Conservation (phyloP, 495 filamentous ascomycete species). For the Penicillium lividum region DNA sequence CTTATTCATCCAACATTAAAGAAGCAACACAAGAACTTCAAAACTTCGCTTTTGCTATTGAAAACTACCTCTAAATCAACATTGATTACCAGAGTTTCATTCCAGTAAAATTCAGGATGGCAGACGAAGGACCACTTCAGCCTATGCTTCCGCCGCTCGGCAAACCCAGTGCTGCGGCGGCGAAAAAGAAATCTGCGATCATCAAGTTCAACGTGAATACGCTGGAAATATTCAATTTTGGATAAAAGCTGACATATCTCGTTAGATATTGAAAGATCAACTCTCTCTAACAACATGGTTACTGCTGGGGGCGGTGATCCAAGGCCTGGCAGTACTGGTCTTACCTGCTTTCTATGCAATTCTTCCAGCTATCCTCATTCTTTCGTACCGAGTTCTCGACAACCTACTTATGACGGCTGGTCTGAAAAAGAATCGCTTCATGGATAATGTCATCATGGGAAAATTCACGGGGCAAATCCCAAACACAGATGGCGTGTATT, state of each 20-base stretch:
- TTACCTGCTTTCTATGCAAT: constrained; percentile 33
- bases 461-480: constrained; percentile 41
- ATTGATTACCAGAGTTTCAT: not conserved
- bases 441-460: constrained; percentile 32
- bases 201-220: not conserved
- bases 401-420: constrained; percentile 25
- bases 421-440: constrained; percentile 36
- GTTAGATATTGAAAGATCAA: not conserved
- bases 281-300: constrained; percentile 40
- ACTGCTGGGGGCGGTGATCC: constrained; percentile 42
- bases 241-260: not conserved
- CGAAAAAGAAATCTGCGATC: not conserved
- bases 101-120: not conserved
- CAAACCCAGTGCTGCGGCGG: not conserved
- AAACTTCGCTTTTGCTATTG: too few relatives aligned
- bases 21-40: too few relatives aligned
- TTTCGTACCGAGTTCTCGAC: constrained; percentile 29
- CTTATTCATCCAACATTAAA: too few relatives aligned
- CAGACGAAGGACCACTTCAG: not conserved
- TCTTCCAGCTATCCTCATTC: constrained; percentile 35
- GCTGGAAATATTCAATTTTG: not conserved
- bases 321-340: constrained; percentile 35
- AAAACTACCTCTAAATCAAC: too few relatives aligned
- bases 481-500: constrained; percentile 31
- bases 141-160: not conserved